Evolutionary conservation across 805 yeast species (phyloP).

Genomic region (Wickerhamomyces sydowiorum): DNA sequence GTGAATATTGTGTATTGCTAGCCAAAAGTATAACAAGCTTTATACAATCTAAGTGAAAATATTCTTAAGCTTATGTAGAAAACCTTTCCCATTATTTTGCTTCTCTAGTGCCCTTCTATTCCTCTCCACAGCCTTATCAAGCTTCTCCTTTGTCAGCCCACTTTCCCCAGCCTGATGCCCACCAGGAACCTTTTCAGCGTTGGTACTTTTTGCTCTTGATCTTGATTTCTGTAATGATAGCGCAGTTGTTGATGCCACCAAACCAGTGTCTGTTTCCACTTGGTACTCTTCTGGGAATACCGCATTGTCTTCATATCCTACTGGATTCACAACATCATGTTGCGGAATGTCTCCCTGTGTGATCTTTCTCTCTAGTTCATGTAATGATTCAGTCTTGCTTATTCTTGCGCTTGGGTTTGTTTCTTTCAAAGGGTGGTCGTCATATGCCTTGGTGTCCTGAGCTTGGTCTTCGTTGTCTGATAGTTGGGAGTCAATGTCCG

Average conservation of each 20-base stretch:
- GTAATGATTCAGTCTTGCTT: background rate
- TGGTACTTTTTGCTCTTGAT: background rate
- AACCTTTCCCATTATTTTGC: conserved; percentile 17
- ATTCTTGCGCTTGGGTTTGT: background rate
- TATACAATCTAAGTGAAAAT: no score
- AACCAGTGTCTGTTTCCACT: conserved; percentile 60
- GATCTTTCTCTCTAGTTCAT: conserved; percentile 1
- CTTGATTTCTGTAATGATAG: conserved; percentile 42
- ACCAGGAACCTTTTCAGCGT: background rate
- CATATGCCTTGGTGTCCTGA: background rate
- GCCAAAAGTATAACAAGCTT: no score
- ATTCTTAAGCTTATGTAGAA: conserved; percentile 19
- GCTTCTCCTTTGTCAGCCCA: conserved; percentile 17
- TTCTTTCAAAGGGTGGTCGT: background rate
- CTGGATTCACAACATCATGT: conserved; percentile 8
- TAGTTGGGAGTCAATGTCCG: conserved; percentile 10
- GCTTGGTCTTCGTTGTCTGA: conserved; percentile 4
- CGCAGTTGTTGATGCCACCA: conserved; percentile 53
- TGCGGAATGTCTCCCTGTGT: conserved; percentile 2
- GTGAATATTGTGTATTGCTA: no score
- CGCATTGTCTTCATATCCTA: conserved; percentile 3
- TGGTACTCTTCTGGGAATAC: conserved; percentile 65
- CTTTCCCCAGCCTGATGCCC: background rate
- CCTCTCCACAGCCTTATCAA: conserved; percentile 25
- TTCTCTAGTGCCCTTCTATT: conserved; percentile 24